Base-by-base conservation (phyloP, 1,284 basidiomycete species). In the Microbotryomycetes sp. region DNA sequence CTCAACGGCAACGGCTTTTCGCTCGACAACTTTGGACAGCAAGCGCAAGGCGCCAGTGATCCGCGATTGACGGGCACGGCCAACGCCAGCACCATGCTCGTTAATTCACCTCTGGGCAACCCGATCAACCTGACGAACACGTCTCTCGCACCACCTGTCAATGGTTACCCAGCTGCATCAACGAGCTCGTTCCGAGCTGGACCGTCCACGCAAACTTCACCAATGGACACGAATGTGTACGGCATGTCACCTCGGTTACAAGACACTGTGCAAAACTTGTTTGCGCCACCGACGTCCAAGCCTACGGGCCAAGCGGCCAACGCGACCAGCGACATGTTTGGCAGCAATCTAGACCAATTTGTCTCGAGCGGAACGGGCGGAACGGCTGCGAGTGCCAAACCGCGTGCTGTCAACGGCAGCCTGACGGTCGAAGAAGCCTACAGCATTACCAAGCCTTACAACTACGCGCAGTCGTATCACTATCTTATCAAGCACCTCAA, bases 401-500 rank as follows among this genome's bases (percentile, higher is more conserved):
- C 35, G 18, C 35, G 11, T 41, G 35, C 35, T 11, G 35, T 41
- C 18, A 41, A 41, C 18, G 35, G 35, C 18, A 41, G 35, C 35
- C 29, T 68, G 54, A 68, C 66, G 16, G 68, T 65, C 2, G 69
- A 81, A 83, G 78, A 84, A 78, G 87, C 91, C 62, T 87, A 89
- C 70, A 81, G 81, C 56, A 83, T 92, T 41, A 86, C 83, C n/a
- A 81, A 82, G 71, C 85, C 88, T 11, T 92, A 90, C 26, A 64
- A 60, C 13, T 94, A 94, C 73, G 92, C 89, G 16, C 86, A 93
- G 76, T 89, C 90, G 23, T 96, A 94, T 75, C 92, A 94, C 74
- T 88, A 88, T 74, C 79, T 96, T 70, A 94, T 96, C 88, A 88
- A 90, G 76, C 88, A 91, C 75, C 79, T 96, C 56, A 86, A 86